A percentile compares a stretch with the other conserved stretches of the same genome.
Evolutionary conservation across 257 asterid genomes (phyloP).

Genomic region (Gynochthodes officinalis): DNA sequence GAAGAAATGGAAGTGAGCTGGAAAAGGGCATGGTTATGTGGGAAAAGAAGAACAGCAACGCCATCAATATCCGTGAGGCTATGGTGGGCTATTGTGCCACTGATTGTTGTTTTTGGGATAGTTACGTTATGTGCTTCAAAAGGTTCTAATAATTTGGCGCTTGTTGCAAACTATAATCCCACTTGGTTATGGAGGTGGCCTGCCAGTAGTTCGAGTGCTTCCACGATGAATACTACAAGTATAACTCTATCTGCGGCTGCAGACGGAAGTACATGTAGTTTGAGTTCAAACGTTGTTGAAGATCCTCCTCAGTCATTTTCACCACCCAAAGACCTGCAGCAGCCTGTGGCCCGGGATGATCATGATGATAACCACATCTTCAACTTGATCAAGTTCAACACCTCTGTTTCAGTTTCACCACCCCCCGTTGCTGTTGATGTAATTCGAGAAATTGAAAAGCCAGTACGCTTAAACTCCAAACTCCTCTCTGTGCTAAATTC

Average conservation of each 20-base stretch:
- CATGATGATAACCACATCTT: too few species aligned
- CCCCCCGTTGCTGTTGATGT: too few species aligned
- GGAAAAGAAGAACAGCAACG: neutral
- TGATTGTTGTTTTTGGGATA: conserved; percentile 36
- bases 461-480: conserved; percentile 8
- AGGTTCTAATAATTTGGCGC: conserved; percentile 27
- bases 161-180: conserved; percentile 26
- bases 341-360: too few species aligned
- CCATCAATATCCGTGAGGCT: conserved; percentile 40
- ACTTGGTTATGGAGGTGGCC: conserved; percentile 28
- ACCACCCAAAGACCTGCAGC: neutral
- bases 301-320: neutral
- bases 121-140: conserved; percentile 27
- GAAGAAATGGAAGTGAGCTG: too few species aligned
- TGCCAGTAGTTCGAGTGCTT: neutral
- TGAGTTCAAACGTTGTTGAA: conserved; percentile 9
- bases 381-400: too few species aligned
- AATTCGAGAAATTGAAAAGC: conserved; percentile 17
- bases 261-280: neutral
- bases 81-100: conserved; percentile 42
- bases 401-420: too few species aligned
- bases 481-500: too few species aligned
- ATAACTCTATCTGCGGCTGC: neutral
- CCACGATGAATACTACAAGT: neutral
- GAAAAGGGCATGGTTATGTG: too few species aligned